Percentiles rank a stretch among this genome's conserved stretches.
These are phyloP conservation scores for Penicillium vulpinum DNA, from an alignment of 2,329 filamentous ascomycete genomes.

Conservation along the genomic window DNA sequence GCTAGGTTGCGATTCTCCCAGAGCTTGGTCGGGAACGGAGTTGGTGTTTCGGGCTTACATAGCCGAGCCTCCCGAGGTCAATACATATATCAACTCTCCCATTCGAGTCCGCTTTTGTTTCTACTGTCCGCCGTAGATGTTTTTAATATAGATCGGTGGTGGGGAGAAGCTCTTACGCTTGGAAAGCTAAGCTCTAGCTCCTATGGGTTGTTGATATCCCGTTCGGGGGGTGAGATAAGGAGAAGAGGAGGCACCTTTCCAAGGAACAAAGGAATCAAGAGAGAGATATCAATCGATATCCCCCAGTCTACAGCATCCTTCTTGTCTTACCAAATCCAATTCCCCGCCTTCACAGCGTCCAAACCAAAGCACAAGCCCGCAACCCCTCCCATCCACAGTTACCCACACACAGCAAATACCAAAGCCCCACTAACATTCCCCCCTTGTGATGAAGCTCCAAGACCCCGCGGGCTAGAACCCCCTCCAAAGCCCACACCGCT, in stretches of 20 bases:
- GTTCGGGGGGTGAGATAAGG: neutral
- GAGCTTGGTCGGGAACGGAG: neutral
- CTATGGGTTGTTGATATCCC: neutral
- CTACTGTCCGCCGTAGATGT: neutral
- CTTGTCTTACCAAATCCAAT: neutral
- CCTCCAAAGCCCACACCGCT: neutral
- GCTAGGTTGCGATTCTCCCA: neutral
- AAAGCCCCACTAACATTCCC: neutral
- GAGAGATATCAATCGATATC: neutral
- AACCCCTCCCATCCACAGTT: neutral
- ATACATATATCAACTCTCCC: neutral
- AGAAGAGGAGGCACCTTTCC: neutral
- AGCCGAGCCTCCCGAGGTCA: neutral
- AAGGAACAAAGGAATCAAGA: no score
- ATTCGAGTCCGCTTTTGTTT: neutral
- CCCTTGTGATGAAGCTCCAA: neutral
- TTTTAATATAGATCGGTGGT: neutral
- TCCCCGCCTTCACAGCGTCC: neutral
- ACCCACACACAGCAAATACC: conserved; percentile 1
- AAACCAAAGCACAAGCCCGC: neutral
- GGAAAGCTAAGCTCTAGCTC: neutral
- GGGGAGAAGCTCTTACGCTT: neutral
- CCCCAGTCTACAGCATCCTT: neutral
- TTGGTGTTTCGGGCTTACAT: neutral
- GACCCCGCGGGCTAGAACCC: neutral